phyloP scores from a whole-genome alignment of 768 basidiomycete species.

The Pleurotus djamor region DNA sequence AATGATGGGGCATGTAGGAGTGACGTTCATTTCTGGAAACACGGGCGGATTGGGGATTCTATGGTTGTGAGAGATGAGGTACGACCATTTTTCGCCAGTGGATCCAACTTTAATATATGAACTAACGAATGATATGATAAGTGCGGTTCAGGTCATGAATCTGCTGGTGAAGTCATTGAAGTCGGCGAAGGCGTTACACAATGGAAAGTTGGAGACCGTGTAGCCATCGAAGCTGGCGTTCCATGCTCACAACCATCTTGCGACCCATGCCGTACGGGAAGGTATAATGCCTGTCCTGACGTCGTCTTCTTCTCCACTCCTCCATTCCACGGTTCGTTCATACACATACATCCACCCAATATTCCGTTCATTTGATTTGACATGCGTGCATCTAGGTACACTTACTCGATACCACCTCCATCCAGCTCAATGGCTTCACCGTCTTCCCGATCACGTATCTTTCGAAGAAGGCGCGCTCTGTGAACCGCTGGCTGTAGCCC shows the following conservation, averaged over 20 bases:
- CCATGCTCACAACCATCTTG: constrained; percentile 64
- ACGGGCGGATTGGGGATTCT: constrained; percentile 65
- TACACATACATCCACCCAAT: not conserved
- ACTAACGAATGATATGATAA: constrained; percentile 15
- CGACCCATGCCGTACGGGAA: constrained; percentile 55
- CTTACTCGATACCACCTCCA: constrained; percentile 66
- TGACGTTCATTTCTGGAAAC: constrained; percentile 74
- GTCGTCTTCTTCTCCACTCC: constrained; percentile 73
- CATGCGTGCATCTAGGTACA: constrained; percentile 37
- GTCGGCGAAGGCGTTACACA: constrained; percentile 64
- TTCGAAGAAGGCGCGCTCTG: constrained; percentile 70
- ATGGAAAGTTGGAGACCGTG: constrained; percentile 66
- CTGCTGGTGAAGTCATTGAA: constrained; percentile 64
- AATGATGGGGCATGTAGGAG: constrained; percentile 36
- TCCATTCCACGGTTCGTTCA: constrained; percentile 54
- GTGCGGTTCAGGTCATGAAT: constrained; percentile 73
- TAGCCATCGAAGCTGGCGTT: constrained; percentile 69
- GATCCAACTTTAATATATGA: not conserved
- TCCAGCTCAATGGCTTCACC: constrained; percentile 67
- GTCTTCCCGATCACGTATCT: constrained; percentile 56
- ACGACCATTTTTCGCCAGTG: constrained; percentile 4
- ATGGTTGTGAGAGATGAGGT: constrained; percentile 73
- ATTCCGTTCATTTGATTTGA: not conserved
- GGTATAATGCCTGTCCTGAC: constrained; percentile 61
- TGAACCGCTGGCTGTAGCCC: constrained; percentile 64